Evolutionary conservation across 768 basidiomycete species (phyloP), one percentile per base, ranked within the genome.

Genomic region (Hypholoma sublateritium): DNA sequence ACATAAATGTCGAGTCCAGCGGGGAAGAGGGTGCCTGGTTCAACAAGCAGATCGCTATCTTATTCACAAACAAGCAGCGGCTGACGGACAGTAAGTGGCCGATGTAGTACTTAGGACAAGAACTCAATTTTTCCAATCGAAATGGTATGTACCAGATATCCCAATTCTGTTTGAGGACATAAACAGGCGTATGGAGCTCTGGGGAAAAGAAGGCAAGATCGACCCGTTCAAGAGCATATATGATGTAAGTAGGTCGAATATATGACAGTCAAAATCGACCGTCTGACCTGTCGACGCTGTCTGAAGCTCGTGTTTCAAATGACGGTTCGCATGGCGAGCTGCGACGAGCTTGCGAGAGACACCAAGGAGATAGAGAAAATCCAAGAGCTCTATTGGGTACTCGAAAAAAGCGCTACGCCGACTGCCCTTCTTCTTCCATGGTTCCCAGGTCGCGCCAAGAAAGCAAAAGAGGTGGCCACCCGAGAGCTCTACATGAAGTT

Each of bases 371-470:
- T 72, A 12, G 51, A 57, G 1, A 59, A 54, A 8, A 59, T 78
- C 2, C 64, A 65, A 22, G 46, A 60, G 2, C 60, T 64, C 13
- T 75, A 70, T 44, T 68, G 65, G 58, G 64, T 57, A 21, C 57
- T 74, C 11, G 76, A 77, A 57, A 70, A 72, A 54, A 72, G 71
- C 43, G 64, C 72, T 0, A 78, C 75, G 0, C 72, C 71, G 4
- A 63, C 63, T 5, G 62, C 67, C n/a, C 60, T 73, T 1, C 59
- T 74, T 2, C 60, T 78, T 7, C 74, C 75, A 0, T 74, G 72
- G 71, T 67, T 77, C 37, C 74, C 75, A 7, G 62, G 72, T n/a
- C 56, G 55, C 1, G 68, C 72, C 0, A 72, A 69, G 54, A 69
- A 62, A 48, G 61, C 61, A 37, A 74, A 72, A 57, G 64, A 69